These are phyloP conservation scores for Cryptosporidium ubiquitum DNA, from an alignment of 169 alveolate genomes.

Conservation along the genomic window DNA sequence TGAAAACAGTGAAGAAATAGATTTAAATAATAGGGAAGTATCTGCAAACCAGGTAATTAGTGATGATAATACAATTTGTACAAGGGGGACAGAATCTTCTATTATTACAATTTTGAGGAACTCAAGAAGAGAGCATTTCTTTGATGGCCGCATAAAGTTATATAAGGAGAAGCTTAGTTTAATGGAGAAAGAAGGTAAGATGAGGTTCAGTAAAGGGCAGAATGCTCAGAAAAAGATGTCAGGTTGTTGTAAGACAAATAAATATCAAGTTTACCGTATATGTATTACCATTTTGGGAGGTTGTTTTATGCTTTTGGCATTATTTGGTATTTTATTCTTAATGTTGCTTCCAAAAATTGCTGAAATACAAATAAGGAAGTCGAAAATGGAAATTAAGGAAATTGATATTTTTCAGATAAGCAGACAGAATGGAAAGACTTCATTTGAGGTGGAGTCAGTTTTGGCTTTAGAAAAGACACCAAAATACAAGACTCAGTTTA, in stretches of 20 bases:
- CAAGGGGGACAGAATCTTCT: slow-evolving; percentile 60
- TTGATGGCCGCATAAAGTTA: slow-evolving; percentile 51
- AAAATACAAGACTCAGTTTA: slow-evolving; percentile 1
- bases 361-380: slow-evolving; percentile 22
- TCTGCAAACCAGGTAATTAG: background rate
- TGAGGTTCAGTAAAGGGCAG: background rate
- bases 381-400: slow-evolving; percentile 20
- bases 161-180: slow-evolving; percentile 22
- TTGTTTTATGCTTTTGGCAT: background rate
- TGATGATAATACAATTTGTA: slow-evolving; percentile 56
- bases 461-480: background rate
- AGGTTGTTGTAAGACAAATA: background rate
- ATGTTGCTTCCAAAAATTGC: slow-evolving; percentile 39
- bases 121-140: slow-evolving; percentile 40
- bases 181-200: slow-evolving; percentile 23
- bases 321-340: slow-evolving; percentile 16
- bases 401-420: slow-evolving; percentile 48
- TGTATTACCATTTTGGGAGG: slow-evolving; percentile 16
- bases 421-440: slow-evolving; percentile 31
- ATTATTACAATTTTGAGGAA: slow-evolving; percentile 37
- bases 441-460: slow-evolving; percentile 47
- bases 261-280: slow-evolving; percentile 11
- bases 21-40: slow-evolving; percentile 1
- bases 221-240: background rate
- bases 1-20: slow-evolving; percentile 16